Conservation (phyloP, 345 rosid species). For the Salix viminalis region DNA sequence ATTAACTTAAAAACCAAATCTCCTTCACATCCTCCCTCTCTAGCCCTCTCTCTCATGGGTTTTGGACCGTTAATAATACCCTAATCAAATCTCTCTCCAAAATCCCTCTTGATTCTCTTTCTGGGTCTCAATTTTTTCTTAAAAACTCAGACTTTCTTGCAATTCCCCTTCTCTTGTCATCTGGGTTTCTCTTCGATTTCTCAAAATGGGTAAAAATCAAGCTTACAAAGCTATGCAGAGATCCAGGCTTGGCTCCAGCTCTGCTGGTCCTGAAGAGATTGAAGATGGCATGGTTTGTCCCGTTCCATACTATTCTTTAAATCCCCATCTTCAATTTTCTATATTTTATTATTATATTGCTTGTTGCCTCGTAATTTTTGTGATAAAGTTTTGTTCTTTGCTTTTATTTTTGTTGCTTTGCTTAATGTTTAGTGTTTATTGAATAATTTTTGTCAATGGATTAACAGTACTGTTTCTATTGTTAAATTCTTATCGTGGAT, state of each 20-base stretch:
- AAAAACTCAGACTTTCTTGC: background rate
- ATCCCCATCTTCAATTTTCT: background rate
- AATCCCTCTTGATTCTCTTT: background rate
- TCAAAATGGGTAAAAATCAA: constrained; percentile 93
- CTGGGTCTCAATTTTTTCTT: background rate
- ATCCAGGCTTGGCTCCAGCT: constrained; percentile 77
- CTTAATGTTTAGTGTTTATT: background rate
- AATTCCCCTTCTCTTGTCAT: constrained; percentile 3
- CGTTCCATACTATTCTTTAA: constrained; percentile 49
- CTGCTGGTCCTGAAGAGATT: constrained; percentile 80
- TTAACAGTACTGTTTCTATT: background rate
- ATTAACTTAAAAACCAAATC: background rate
- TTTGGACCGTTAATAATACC: constrained; percentile 18
- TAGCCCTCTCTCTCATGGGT: background rate
- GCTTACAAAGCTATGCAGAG: constrained; percentile 99
- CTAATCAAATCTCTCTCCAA: constrained; percentile 4
- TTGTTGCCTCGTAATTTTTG: no score
- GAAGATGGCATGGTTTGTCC: constrained; percentile 99
- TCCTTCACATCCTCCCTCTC: background rate
- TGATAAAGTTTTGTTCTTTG: background rate
- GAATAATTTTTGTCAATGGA: background rate
- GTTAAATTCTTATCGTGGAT: background rate
- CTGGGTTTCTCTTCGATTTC: constrained; percentile 17
- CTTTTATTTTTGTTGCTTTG: background rate
- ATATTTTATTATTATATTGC: no score